Conservation (phyloP, 805 yeast species). For the Starmerella floricola region DNA sequence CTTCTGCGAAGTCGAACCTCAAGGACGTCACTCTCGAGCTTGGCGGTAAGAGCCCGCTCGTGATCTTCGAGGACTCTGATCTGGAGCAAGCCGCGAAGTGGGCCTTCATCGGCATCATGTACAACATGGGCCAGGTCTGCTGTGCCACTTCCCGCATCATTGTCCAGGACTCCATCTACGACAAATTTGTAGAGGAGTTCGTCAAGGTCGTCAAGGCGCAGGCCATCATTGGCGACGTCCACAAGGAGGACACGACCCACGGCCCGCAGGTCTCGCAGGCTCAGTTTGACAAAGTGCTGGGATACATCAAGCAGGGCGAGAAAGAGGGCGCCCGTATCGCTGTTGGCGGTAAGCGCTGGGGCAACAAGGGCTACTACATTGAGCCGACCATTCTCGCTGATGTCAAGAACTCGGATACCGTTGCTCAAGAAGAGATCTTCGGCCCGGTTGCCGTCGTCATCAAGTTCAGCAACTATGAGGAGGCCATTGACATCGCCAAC, state of each 20-base stretch:
- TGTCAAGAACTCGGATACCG: slow-evolving; percentile 57
- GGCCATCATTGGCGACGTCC: slow-evolving; percentile 68
- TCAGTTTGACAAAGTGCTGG: slow-evolving; percentile 68
- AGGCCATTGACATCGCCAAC: slow-evolving; percentile 67
- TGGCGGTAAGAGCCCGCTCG: slow-evolving; percentile 93
- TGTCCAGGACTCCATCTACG: slow-evolving; percentile 76
- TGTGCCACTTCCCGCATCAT: slow-evolving; percentile 88
- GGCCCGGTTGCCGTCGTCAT: slow-evolving; percentile 85
- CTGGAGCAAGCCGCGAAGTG: slow-evolving; percentile 61
- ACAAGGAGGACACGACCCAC: slow-evolving; percentile 62
- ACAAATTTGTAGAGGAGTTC: slow-evolving; percentile 54
- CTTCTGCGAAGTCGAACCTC: slow-evolving; percentile 67
- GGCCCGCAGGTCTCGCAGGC: slow-evolving; percentile 83
- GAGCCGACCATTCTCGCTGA: slow-evolving; percentile 77
- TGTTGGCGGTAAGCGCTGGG: slow-evolving; percentile 72
- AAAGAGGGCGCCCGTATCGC: slow-evolving; percentile 61
- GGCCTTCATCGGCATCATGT: slow-evolving; percentile 73
- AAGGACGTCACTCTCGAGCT: slow-evolving; percentile 88
- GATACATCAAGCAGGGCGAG: slow-evolving; percentile 64
- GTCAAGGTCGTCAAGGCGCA: slow-evolving; percentile 37
- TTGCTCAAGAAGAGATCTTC: slow-evolving; percentile 82
- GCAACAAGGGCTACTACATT: slow-evolving; percentile 40
- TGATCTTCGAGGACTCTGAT: slow-evolving; percentile 78
- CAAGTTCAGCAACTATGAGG: slow-evolving; percentile 73
- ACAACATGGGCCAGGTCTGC: slow-evolving; percentile 92